Evolutionary conservation across 495 filamentous ascomycete genomes (phyloP).

Genomic region (Penicillium soppii): DNA sequence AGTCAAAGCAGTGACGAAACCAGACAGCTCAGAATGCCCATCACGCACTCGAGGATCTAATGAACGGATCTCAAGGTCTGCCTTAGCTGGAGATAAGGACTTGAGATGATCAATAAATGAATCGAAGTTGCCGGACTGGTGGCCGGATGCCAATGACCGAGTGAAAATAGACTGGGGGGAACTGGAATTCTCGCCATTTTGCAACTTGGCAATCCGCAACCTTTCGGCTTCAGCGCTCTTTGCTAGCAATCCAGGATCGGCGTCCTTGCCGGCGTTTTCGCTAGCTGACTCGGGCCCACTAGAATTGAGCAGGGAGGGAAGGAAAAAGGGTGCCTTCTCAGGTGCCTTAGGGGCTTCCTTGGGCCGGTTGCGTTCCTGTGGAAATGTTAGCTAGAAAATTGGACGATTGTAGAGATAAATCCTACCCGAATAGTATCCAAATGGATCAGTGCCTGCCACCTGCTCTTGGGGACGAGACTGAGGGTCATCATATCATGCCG

Average conservation of each 20-base stretch:
- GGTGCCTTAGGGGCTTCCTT: constrained; percentile 87
- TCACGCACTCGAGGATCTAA: constrained; percentile 50
- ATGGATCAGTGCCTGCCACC: constrained; percentile 91
- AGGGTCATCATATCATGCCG: constrained; percentile 79
- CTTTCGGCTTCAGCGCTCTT: constrained; percentile 42
- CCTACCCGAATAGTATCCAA: constrained; percentile 78
- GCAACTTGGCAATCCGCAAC: constrained; percentile 54
- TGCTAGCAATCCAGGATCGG: constrained; percentile 39
- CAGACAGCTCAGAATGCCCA: constrained; percentile 54
- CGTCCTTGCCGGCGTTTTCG: constrained; percentile 20
- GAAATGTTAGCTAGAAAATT: constrained; percentile 9
- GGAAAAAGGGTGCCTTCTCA: constrained; percentile 94
- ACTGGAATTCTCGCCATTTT: constrained; percentile 21
- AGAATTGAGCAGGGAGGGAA: constrained; percentile 63
- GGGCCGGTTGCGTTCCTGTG: constrained; percentile 82
- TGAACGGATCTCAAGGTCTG: constrained; percentile 86
- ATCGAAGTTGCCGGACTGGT: constrained; percentile 45
- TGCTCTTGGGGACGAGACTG: constrained; percentile 80
- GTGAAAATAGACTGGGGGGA: constrained; percentile 53
- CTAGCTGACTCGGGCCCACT: constrained; percentile 23
- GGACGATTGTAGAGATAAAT: neutral
- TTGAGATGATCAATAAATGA: constrained; percentile 74
- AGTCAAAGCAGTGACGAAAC: constrained; percentile 77
- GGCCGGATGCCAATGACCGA: constrained; percentile 45
- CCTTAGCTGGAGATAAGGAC: constrained; percentile 71